phyloP scores from a whole-genome alignment of 257 asterid species.

The Penstemon newberryi region DNA sequence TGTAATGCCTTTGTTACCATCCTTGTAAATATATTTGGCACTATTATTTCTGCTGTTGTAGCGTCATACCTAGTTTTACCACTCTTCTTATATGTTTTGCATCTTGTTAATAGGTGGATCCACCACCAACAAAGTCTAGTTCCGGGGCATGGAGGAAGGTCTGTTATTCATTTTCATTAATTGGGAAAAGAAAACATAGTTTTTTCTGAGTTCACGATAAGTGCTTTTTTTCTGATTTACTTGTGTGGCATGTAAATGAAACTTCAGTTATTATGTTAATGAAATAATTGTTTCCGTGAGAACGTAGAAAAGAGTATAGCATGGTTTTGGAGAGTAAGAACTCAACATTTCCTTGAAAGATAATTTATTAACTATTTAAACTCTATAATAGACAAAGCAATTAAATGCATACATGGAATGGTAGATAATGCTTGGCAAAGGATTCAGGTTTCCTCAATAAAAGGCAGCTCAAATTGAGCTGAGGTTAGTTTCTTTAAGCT shows the following conservation, averaged over 20 bases:
- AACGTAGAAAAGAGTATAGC: slow-evolving; percentile 1
- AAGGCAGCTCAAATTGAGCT: slow-evolving; percentile 1
- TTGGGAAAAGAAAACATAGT: background rate
- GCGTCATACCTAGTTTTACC: background rate
- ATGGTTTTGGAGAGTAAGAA: background rate
- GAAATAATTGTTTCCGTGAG: background rate
- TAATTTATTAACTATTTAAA: too few relatives aligned
- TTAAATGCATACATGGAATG: background rate
- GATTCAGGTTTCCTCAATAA: background rate
- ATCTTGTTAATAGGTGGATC: slow-evolving; percentile 55
- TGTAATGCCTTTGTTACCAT: slow-evolving; percentile 1
- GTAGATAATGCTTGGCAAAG: background rate
- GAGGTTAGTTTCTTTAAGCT: background rate
- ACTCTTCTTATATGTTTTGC: slow-evolving; percentile 18
- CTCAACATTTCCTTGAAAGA: background rate
- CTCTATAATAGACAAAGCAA: background rate
- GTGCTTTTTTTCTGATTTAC: background rate
- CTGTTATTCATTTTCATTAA: slow-evolving; percentile 22
- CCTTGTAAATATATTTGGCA: slow-evolving; percentile 17
- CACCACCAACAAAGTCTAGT: slow-evolving; percentile 45
- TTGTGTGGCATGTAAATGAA: background rate
- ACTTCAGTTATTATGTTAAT: background rate
- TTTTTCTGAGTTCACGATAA: background rate
- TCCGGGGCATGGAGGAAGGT: slow-evolving; percentile 71
- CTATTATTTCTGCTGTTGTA: background rate